Evolutionary conservation across 139 green algal species (phyloP).

Genomic region (Yamagishiella unicocca): DNA sequence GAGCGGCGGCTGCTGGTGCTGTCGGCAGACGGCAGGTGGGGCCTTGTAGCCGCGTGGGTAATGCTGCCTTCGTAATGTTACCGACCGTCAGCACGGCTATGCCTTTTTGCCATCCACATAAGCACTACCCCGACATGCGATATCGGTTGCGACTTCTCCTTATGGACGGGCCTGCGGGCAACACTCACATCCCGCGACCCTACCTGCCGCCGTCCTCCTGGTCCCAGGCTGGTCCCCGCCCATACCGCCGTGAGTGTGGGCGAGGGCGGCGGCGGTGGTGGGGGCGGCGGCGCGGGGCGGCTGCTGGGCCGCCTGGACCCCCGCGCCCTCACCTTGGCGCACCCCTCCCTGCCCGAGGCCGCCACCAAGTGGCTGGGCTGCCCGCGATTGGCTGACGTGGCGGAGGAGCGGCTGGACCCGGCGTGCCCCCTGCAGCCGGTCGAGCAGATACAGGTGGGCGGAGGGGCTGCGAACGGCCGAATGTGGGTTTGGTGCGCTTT

Average conservation of each 20-base stretch:
- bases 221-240: slow-evolving; percentile 50
- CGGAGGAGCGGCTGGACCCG: slow-evolving; percentile 56
- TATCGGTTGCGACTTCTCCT: too few relatives aligned
- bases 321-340: slow-evolving; percentile 54
- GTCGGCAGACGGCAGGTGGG: slow-evolving; percentile 37
- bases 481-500: too few relatives aligned
- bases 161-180: too few relatives aligned
- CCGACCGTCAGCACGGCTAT: too few relatives aligned
- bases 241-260: slow-evolving; percentile 43
- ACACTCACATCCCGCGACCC: too few relatives aligned
- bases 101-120: too few relatives aligned
- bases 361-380: slow-evolving; percentile 61
- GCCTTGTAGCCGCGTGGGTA: too few relatives aligned
- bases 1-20: slow-evolving; percentile 55
- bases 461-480: too few relatives aligned
- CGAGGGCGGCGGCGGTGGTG: slow-evolving; percentile 34
- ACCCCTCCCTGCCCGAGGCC: slow-evolving; percentile 55
- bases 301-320: slow-evolving; percentile 70
- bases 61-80: too few relatives aligned
- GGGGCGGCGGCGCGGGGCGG: slow-evolving; percentile 24
- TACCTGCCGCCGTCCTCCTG: not conserved
- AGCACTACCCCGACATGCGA: too few relatives aligned
- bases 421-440: slow-evolving; percentile 40
- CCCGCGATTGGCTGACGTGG: slow-evolving; percentile 57
- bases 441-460: slow-evolving; percentile 49